Evolutionary conservation across 257 asterid genomes (phyloP).

Genomic region (Echium plantagineum): DNA sequence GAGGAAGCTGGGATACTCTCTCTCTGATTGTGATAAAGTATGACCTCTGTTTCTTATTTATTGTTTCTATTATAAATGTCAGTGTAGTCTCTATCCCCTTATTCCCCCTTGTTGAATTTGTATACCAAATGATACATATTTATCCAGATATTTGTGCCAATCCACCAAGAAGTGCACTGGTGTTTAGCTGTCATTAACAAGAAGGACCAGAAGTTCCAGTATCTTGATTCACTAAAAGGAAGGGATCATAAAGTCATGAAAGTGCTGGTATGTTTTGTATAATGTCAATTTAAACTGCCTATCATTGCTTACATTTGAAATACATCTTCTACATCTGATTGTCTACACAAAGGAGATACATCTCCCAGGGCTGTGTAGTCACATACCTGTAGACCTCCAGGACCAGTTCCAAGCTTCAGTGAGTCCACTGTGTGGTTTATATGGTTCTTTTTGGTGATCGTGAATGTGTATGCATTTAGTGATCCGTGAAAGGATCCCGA

Average conservation of each 20-base stretch:
- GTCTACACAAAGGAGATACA: too few relatives aligned
- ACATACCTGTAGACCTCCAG: too few relatives aligned
- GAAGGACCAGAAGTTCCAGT: slow-evolving; percentile 76
- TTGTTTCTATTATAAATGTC: not conserved
- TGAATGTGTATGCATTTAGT: too few relatives aligned
- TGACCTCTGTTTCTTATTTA: not conserved
- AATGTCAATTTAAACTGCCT: not conserved
- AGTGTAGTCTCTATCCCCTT: not conserved
- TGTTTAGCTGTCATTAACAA: slow-evolving; percentile 85
- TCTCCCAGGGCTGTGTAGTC: too few relatives aligned
- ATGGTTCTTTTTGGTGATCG: too few relatives aligned
- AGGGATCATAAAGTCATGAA: slow-evolving; percentile 39
- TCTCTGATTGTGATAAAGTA: slow-evolving; percentile 89
- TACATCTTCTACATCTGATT: too few relatives aligned
- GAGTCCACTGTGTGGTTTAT: too few relatives aligned
- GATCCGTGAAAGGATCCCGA: too few relatives aligned
- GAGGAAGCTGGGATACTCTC: slow-evolving; percentile 71
- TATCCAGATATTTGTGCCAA: slow-evolving; percentile 79
- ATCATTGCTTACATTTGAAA: slow-evolving; percentile 3
- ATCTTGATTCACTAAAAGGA: slow-evolving; percentile 85
- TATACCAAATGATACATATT: not conserved
- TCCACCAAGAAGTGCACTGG: slow-evolving; percentile 92
- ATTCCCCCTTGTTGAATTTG: not conserved
- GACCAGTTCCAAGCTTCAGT: too few relatives aligned
- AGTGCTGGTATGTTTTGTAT: slow-evolving; percentile 50